These are phyloP conservation scores for Alternaria gansuensis DNA, from an alignment of 2,329 filamentous ascomycete genomes.

Conservation along the genomic window DNA sequence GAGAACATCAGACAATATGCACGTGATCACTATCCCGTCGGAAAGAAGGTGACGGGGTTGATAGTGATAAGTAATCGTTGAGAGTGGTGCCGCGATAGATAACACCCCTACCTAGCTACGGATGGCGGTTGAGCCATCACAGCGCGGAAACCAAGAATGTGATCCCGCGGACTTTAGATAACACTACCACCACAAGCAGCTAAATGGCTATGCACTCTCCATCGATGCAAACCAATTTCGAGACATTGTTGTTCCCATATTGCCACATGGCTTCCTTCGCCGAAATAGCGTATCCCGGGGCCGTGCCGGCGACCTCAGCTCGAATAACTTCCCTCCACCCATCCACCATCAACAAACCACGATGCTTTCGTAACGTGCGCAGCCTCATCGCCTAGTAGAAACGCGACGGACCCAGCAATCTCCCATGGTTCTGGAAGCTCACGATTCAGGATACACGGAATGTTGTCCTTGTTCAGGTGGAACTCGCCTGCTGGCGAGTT, in stretches of 20 bases:
- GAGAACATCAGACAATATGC: background rate
- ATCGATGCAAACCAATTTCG: background rate
- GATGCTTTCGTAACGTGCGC: constrained; percentile 11
- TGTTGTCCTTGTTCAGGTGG: constrained; percentile 13
- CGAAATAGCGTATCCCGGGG: background rate
- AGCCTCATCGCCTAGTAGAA: constrained; percentile 7
- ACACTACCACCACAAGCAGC: background rate
- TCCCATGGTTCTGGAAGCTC: constrained; percentile 12
- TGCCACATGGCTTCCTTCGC: background rate
- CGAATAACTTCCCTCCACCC: constrained; percentile 1
- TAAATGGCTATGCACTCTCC: background rate
- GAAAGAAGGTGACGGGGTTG: background rate
- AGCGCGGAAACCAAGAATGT: background rate
- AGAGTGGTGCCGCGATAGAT: background rate
- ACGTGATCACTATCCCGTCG: constrained; percentile 5
- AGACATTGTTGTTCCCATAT: background rate
- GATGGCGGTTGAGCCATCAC: background rate
- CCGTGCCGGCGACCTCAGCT: background rate
- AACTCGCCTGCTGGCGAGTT: constrained; percentile 2
- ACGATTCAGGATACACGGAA: constrained; percentile 8
- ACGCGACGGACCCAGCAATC: constrained; percentile 9
- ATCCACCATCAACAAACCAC: constrained; percentile 12
- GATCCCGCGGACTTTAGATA: background rate
- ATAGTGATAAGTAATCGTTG: constrained; percentile 1
- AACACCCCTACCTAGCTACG: constrained; percentile 2